Evolutionary conservation across 2,329 filamentous ascomycete species (phyloP), one percentile per base, ranked within the genome.

Genomic region (Phaeosphaeriaceae sp.): DNA sequence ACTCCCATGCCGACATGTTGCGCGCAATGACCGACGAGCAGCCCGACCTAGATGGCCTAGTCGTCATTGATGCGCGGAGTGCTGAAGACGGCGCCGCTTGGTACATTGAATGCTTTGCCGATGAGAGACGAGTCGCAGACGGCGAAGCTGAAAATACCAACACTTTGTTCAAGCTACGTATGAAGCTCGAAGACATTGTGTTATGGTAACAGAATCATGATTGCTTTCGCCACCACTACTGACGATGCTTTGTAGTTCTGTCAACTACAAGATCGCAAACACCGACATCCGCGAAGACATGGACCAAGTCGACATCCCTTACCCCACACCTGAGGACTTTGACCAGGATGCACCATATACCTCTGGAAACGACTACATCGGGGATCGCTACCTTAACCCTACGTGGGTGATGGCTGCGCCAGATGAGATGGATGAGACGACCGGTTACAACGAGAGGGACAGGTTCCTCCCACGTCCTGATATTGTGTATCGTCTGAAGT

Each of bases 81-180:
- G 56, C 56, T 11, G 11, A 21, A 1, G 56, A 62, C 36, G 56
- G 56, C 0, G 53, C 33, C 20, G 25, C 58, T 15, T 62, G 56
- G 59, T 62, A 62, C 44, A 46, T 62, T n/a, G 53, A 51, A 6
- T 20, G 48, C 19, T 61, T 61, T 22, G 53, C 56, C 6, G 13
- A 27, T 4, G 48, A 50, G 15, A 53, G 57, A 5, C 53, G 61
- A 2, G 53, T 63, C n/a, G 56, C 58, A 36, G 19, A 51, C 24
- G 45, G 53, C 4, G 11, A 51, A n/a, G 61, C 58, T 11, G 61
- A 63, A 24, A 61, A 52, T 31, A 45, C 25, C 1, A 25, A 61
- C 25, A 55, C 57, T 17, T 22, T 61, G 2, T 58, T 48, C 19
- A 63, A 63, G 53, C 54, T 63, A 17, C 53, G 58, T 9, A 55